Evolutionary conservation across 2,329 filamentous ascomycete genomes (phyloP).

Genomic region (Massarina eburnea): DNA sequence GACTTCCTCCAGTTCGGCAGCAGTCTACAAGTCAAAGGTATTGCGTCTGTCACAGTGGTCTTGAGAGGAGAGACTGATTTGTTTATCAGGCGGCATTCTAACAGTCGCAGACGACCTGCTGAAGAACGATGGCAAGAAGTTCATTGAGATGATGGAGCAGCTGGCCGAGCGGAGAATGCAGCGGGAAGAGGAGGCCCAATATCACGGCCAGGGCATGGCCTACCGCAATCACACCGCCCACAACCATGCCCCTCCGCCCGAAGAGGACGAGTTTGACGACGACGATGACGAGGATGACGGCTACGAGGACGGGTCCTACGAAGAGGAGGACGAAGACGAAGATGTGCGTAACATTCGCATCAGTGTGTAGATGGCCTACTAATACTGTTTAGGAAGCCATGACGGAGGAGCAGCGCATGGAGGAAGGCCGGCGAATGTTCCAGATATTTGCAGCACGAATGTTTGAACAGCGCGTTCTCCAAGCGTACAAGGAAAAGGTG

Average conservation of each 20-base stretch:
- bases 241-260: slow-evolving; percentile 66
- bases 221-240: slow-evolving; percentile 55
- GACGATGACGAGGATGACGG: slow-evolving; percentile 65
- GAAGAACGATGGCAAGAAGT: slow-evolving; percentile 98
- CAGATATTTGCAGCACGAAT: slow-evolving; percentile 98
- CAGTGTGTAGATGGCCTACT: slow-evolving; percentile 19
- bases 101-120: slow-evolving; percentile 97
- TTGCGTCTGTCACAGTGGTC: slow-evolving; percentile 17
- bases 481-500: slow-evolving; percentile 97
- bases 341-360: slow-evolving; percentile 30
- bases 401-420: slow-evolving; percentile 98
- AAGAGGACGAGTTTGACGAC: slow-evolving; percentile 78
- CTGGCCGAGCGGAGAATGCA: slow-evolving; percentile 96
- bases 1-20: slow-evolving; percentile 99
- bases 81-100: slow-evolving; percentile 80
- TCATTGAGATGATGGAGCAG: slow-evolving; percentile 99
- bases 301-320: slow-evolving; percentile 61
- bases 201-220: slow-evolving; percentile 52
- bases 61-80: slow-evolving; percentile 24
- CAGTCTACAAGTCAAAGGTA: slow-evolving; percentile 90
- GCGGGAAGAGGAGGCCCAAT: slow-evolving; percentile 81
- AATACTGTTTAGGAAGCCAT: slow-evolving; percentile 73
- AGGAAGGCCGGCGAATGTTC: slow-evolving; percentile 97
- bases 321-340: slow-evolving; percentile 38
- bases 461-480: slow-evolving; percentile 97